Evolutionary conservation across 768 basidiomycete genomes (phyloP).

Genomic region (Suillus plorans): DNA sequence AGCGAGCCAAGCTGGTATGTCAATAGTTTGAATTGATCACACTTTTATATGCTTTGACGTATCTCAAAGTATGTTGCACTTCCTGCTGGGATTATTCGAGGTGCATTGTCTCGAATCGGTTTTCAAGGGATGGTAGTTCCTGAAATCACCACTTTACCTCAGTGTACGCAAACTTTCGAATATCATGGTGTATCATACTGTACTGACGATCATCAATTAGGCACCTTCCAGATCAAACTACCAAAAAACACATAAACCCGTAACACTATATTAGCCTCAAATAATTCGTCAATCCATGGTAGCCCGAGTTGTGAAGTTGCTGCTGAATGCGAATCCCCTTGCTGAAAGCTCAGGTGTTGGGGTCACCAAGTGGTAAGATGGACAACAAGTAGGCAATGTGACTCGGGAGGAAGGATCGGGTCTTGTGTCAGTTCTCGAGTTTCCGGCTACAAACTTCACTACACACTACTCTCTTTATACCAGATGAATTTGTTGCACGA

Average conservation of each 20-base stretch:
- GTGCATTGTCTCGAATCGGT: constrained; percentile 77
- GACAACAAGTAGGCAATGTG: not conserved
- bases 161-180: constrained; percentile 56
- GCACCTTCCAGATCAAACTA: constrained; percentile 82
- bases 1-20: constrained; percentile 67
- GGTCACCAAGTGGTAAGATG: not conserved
- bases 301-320: not conserved
- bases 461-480: not conserved
- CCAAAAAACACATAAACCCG: constrained; percentile 54
- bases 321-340: not conserved
- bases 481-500: not conserved
- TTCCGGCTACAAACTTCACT: not conserved
- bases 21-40: not conserved
- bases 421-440: not conserved
- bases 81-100: constrained; percentile 81
- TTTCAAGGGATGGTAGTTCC: constrained; percentile 72
- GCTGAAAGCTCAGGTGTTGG: not conserved
- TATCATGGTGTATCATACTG: not conserved
- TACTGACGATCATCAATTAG: constrained; percentile 33
- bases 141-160: constrained; percentile 79
- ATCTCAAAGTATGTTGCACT: constrained; percentile 72
- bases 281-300: no score
- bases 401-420: not conserved
- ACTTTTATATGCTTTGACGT: constrained; percentile 6
- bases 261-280: not conserved